Evolutionary conservation across 176 grass and related monocot species (phyloP).

Genomic region (Thalia dealbata): DNA sequence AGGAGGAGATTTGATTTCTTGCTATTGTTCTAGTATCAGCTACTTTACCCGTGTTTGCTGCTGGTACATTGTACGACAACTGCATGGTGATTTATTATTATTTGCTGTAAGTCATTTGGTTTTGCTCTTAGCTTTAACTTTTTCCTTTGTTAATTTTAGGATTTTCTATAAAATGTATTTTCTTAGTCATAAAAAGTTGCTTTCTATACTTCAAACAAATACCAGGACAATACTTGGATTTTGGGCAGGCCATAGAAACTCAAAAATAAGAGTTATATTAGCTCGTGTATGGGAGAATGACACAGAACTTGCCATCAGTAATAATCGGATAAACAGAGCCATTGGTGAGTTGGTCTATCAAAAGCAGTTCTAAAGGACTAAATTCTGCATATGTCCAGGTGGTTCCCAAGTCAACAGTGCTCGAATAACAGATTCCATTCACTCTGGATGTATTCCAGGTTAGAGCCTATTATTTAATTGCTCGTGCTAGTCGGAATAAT

Average conservation of each 20-base stretch:
- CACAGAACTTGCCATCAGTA: slow-evolving; percentile 87
- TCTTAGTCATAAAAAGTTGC: neutral
- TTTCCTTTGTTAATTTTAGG: neutral
- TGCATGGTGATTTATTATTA: neutral
- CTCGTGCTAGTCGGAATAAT: neutral
- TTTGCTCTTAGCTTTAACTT: neutral
- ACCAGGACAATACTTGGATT: slow-evolving; percentile 58
- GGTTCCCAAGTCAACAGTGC: slow-evolving; percentile 99
- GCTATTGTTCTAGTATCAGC: neutral
- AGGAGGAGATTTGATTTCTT: neutral
- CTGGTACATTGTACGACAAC: neutral
- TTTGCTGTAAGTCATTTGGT: neutral
- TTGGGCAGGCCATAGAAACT: slow-evolving; percentile 82
- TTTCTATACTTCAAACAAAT: neutral
- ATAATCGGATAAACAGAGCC: slow-evolving; percentile 85
- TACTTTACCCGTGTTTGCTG: neutral
- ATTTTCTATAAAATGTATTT: neutral
- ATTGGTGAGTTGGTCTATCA: slow-evolving; percentile 88
- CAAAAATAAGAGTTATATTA: slow-evolving; percentile 91
- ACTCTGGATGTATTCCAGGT: slow-evolving; percentile 97
- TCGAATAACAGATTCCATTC: slow-evolving; percentile 83
- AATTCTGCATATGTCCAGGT: slow-evolving; percentile 97
- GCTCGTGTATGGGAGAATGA: slow-evolving; percentile 88
- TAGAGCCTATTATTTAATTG: slow-evolving; percentile 13
- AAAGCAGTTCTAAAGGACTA: slow-evolving; percentile 79